These are phyloP conservation scores for Primulina tabacum DNA, from an alignment of 257 asterid genomes.

Conservation along the genomic window DNA sequence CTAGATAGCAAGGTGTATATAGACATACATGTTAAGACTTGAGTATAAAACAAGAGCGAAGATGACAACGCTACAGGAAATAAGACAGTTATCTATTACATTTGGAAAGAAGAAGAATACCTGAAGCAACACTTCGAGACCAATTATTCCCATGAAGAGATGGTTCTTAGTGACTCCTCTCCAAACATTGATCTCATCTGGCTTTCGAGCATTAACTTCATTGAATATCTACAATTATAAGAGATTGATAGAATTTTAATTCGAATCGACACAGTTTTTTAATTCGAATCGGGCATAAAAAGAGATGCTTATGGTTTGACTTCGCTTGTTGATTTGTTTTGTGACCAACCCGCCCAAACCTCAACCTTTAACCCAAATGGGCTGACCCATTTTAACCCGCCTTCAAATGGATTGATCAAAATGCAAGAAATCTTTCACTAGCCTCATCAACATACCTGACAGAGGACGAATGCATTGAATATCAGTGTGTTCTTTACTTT, in stretches of 20 bases:
- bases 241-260: background rate
- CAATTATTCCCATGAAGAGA: slow-evolving; percentile 72
- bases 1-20: slow-evolving; percentile 34
- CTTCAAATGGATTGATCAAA: too few species aligned
- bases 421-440: background rate
- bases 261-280: background rate
- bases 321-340: background rate
- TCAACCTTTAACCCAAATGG: too few species aligned
- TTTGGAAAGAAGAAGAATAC: slow-evolving; percentile 31
- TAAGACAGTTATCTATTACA: background rate
- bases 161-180: slow-evolving; percentile 68
- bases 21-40: background rate
- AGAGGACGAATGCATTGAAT: slow-evolving; percentile 84
- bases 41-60: background rate
- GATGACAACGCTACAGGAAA: slow-evolving; percentile 6
- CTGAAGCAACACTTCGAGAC: slow-evolving; percentile 79
- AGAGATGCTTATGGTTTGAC: background rate
- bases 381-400: too few species aligned
- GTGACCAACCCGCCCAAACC: too few species aligned
- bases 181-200: slow-evolving; percentile 80
- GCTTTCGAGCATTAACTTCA: slow-evolving; percentile 89
- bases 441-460: slow-evolving; percentile 55
- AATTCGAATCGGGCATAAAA: background rate
- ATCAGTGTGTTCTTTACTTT: slow-evolving; percentile 76
- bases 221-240: slow-evolving; percentile 59